Evolutionary conservation across 345 rosid genomes (phyloP).

Genomic region (Arabis alpina): DNA sequence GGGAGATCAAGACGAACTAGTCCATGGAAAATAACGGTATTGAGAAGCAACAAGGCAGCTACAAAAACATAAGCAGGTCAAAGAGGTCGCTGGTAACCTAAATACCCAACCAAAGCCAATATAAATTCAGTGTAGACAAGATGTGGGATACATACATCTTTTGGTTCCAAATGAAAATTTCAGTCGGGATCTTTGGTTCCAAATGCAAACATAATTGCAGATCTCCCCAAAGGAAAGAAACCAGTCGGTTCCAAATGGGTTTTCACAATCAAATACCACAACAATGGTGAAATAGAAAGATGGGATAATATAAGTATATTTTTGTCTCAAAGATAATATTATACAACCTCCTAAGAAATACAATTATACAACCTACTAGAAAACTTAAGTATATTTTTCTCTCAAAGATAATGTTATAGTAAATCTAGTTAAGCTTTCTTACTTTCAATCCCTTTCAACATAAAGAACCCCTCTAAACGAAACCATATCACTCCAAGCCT

Average conservation of each 20-base stretch:
- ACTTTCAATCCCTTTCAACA: neutral
- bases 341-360: neutral
- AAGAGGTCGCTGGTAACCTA: neutral
- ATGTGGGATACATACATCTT: neutral
- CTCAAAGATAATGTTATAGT: neutral
- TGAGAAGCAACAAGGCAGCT: neutral
- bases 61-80: neutral
- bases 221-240: neutral
- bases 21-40: neutral
- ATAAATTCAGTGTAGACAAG: neutral
- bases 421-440: constrained; percentile 4
- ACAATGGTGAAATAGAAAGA: neutral
- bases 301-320: too few relatives aligned
- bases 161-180: neutral
- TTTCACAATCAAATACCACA: neutral
- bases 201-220: neutral
- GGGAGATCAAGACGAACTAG: neutral
- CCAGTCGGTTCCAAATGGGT: neutral
- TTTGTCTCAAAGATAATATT: too few relatives aligned
- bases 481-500: constrained; percentile 28
- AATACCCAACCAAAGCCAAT: neutral
- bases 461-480: constrained; percentile 2
- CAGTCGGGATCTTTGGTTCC: too few relatives aligned
- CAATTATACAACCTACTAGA: neutral
- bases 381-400: neutral